Base-by-base conservation (phyloP, 179 eudicot genomes). In the Beta corolliflora region DNA sequence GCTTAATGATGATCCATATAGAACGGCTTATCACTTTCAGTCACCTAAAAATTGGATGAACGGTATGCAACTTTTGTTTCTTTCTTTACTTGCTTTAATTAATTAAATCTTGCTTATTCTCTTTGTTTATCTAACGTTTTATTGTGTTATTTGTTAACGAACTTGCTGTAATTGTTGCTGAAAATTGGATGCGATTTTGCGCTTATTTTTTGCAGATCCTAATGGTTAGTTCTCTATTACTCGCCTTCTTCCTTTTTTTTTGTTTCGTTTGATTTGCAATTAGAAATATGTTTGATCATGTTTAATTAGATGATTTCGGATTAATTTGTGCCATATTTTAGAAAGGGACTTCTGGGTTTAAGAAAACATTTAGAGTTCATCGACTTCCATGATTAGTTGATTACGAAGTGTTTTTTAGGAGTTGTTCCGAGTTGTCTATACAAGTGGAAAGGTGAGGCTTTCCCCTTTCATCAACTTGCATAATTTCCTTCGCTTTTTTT, bases 161-260 rank as follows among this genome's bases (percentile, higher is more conserved):
- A 36, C 15, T 14, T 46, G 23, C 15, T 65, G 25, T 65, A 14
- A 14, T 65, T 25, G 69, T 29, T 46, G 73, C 53, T 69, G 53
- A 3, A 69, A 70, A 46, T 19, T 71, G 56, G 55, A 71, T 71
- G 29, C 48, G 29, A 9, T 19, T 46, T n/a, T 50, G 54, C 56
- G 74, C 50, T 71, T 4, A n/a, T 10, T 5, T 5, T 21, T 9
- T 53, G 76, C 76, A 73, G 76, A 73, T 73, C 76, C 76, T 2
- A 73, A 73, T 73, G 76, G 76, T 73, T 25, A 73, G 76, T 53
- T 73, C 16, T 25, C 58, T 60, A 60, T 65, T 5, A 65, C 13
- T 29, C 4, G 8, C 18, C 41, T 23, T 36, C 41, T 36, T 36
- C 41, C 41, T 64, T 25, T n/a, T n/a, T 5, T 19, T n/a, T 60